Percentiles rank a stretch among this genome's conserved stretches.
Evolutionary conservation across 108 stramenopile genomes (phyloP).

Genomic region (Skeletonema costatum): DNA sequence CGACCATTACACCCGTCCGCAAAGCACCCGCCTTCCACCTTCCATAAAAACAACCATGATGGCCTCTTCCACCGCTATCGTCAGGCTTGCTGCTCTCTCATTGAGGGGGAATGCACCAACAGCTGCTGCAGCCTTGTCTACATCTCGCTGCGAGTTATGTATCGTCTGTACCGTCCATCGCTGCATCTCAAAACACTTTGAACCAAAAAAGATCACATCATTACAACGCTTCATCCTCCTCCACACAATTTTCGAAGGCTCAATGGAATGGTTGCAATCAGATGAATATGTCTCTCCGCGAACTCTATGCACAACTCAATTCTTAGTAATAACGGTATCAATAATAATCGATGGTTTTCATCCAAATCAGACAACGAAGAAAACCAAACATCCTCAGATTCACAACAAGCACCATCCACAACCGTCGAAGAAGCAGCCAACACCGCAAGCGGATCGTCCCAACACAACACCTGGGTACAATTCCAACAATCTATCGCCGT

Average conservation of each 20-base stretch:
- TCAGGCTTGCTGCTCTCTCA: neutral
- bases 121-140: neutral
- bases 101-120: neutral
- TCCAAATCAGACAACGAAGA: neutral
- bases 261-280: neutral
- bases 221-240: neutral
- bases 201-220: neutral
- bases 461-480: constrained; percentile 84
- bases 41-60: neutral
- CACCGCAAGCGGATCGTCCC: constrained; percentile 23
- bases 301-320: neutral
- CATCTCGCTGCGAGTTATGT: neutral
- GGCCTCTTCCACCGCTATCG: neutral
- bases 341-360: neutral
- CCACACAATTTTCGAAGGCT: neutral
- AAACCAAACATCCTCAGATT: neutral
- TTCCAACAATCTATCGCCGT: constrained; percentile 85
- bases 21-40: no score
- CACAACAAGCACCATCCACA: neutral
- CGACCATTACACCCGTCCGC: no score
- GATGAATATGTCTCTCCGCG: neutral
- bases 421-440: neutral
- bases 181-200: neutral
- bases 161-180: neutral
- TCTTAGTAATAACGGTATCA: neutral